Evolutionary conservation across 768 basidiomycete species (phyloP).

Genomic region (Pisolithus sp.): DNA sequence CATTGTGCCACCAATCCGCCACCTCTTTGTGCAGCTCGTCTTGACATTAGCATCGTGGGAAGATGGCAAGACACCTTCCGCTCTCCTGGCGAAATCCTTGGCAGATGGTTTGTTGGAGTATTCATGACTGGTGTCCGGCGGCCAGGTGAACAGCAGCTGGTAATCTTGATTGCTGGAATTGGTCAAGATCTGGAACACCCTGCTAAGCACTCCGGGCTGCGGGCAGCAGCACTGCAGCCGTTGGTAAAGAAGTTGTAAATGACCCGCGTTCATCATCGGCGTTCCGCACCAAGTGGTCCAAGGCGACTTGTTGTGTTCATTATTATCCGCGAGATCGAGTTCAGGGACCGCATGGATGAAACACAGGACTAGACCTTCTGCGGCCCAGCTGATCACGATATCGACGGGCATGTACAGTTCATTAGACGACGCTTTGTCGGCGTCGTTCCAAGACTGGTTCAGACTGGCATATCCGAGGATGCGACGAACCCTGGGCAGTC

Average conservation of each 20-base stretch:
- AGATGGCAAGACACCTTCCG: slow-evolving; percentile 53
- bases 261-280: slow-evolving; percentile 48
- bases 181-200: slow-evolving; percentile 76
- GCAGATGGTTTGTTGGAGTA: slow-evolving; percentile 36
- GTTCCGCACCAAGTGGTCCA: slow-evolving; percentile 93
- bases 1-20: slow-evolving; percentile 66
- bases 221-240: slow-evolving; percentile 52
- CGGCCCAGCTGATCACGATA: slow-evolving; percentile 86
- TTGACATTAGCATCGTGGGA: slow-evolving; percentile 62
- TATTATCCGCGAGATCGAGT: slow-evolving; percentile 62
- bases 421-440: slow-evolving; percentile 65
- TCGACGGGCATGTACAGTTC: slow-evolving; percentile 79
- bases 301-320: slow-evolving; percentile 62
- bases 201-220: slow-evolving; percentile 42
- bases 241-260: slow-evolving; percentile 53
- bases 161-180: slow-evolving; percentile 46
- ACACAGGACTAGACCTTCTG: slow-evolving; percentile 79
- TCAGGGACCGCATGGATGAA: slow-evolving; percentile 83
- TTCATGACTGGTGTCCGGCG: slow-evolving; percentile 47
- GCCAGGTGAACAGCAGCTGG: slow-evolving; percentile 67
- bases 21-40: slow-evolving; percentile 82
- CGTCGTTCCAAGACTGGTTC: slow-evolving; percentile 49
- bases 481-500: slow-evolving; percentile 67
- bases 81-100: slow-evolving; percentile 50
- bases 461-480: slow-evolving; percentile 63